Percentiles rank a stretch among this genome's conserved stretches.
Evolutionary conservation across 805 yeast species (phyloP).

Genomic region (Helenozyma baotianmanensis): DNA sequence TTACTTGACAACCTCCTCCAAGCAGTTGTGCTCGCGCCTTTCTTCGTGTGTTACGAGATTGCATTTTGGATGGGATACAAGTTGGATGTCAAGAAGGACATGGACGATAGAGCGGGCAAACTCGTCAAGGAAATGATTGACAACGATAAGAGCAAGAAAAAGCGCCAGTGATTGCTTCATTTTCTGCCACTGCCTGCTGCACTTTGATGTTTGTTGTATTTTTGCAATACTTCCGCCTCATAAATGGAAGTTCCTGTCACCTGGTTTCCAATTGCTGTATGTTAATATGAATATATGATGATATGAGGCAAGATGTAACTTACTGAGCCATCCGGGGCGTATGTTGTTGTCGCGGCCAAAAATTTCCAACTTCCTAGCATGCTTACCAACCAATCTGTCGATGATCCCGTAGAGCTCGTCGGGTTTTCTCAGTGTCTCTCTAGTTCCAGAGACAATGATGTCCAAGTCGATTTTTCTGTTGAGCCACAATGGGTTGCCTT

Average conservation of each 20-base stretch:
- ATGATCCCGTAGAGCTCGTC: conserved; percentile 83
- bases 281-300: conserved; percentile 4
- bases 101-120: conserved; percentile 45
- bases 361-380: conserved; percentile 76
- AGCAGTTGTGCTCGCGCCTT: conserved; percentile 88
- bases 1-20: conserved; percentile 76
- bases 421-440: conserved; percentile 89
- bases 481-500: conserved; percentile 76
- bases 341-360: conserved; percentile 86
- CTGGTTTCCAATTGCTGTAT: conserved; percentile 70
- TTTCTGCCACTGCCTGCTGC: not conserved
- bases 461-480: conserved; percentile 66
- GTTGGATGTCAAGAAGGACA: conserved; percentile 43
- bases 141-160: conserved; percentile 14
- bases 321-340: conserved; percentile 83
- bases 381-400: conserved; percentile 76
- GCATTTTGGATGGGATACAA: conserved; percentile 65
- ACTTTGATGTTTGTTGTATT: conserved; percentile 22
- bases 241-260: conserved; percentile 53
- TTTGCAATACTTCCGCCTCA: conserved; percentile 52
- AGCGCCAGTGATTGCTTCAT: not conserved
- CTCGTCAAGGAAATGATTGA: conserved; percentile 30
- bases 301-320: conserved; percentile 10
- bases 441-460: conserved; percentile 71
- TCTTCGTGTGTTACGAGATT: conserved; percentile 76